These are phyloP conservation scores for Chalciporus piperatus DNA, from an alignment of 768 basidiomycete species.

Conservation along the genomic window DNA sequence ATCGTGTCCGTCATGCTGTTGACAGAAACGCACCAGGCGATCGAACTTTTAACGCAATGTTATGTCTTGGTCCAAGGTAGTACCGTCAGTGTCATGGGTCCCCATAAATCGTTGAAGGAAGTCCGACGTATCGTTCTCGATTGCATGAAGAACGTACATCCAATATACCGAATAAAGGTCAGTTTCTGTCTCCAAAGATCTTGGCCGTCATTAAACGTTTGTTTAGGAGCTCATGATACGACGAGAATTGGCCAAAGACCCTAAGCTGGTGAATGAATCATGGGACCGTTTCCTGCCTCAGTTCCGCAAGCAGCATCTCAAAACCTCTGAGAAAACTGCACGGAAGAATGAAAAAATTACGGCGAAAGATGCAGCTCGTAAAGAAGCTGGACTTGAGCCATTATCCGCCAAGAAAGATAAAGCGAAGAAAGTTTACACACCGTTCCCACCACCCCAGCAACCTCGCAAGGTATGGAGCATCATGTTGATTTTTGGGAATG, in stretches of 20 bases:
- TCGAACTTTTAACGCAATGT: conserved; percentile 93
- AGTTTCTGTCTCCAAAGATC: conserved; percentile 2
- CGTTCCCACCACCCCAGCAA: conserved; percentile 93
- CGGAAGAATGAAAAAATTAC: conserved; percentile 78
- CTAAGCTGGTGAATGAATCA: conserved; percentile 86
- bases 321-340: conserved; percentile 89
- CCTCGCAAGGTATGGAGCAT: conserved; percentile 75
- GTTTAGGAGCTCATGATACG: conserved; percentile 95
- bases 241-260: conserved; percentile 96
- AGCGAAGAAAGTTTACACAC: conserved; percentile 93
- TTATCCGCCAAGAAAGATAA: conserved; percentile 41
- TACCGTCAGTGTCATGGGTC: conserved; percentile 98
- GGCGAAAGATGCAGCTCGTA: conserved; percentile 59
- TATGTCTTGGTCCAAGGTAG: conserved; percentile 98
- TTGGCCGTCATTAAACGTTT: not conserved
- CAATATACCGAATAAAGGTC: conserved; percentile 98
- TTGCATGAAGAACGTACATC: conserved; percentile 99
- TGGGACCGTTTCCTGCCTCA: conserved; percentile 98
- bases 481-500: not conserved
- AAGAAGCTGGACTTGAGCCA: conserved; percentile 62
- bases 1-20: not conserved
- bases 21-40: conserved; percentile 59
- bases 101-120: conserved; percentile 92
- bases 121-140: conserved; percentile 95
- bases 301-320: conserved; percentile 91